Conservation (phyloP, 306 rosid genomes). For the Medicago truncatula region MtrunA17r5.0-ANR NC_053043.1:51429501-51430000, state of each 20-base stretch:
- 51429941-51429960: constrained; percentile 43
- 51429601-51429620: not conserved
- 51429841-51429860: constrained; percentile 40
- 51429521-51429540: not conserved
- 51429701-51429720: constrained; percentile 5
- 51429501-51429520: not conserved
- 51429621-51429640: not conserved
- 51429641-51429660: not conserved
- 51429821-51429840: constrained; percentile 45
- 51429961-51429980: constrained; percentile 13
- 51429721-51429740: not conserved
- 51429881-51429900: constrained; percentile 33
- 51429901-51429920: constrained; percentile 16
- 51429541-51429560: not conserved
- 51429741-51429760: constrained; percentile 21
- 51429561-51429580: not conserved
- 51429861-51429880: not conserved
- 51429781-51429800: constrained; percentile 24
- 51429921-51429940: constrained; percentile 31
- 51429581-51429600: not conserved
- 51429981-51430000: constrained; percentile 12
- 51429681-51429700: constrained; percentile 2
- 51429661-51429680: not conserved
- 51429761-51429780: constrained; percentile 33
- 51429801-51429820: constrained; percentile 29